Conservation (phyloP, 1,284 basidiomycete genomes). For the Polyporus tsugae region DNA sequence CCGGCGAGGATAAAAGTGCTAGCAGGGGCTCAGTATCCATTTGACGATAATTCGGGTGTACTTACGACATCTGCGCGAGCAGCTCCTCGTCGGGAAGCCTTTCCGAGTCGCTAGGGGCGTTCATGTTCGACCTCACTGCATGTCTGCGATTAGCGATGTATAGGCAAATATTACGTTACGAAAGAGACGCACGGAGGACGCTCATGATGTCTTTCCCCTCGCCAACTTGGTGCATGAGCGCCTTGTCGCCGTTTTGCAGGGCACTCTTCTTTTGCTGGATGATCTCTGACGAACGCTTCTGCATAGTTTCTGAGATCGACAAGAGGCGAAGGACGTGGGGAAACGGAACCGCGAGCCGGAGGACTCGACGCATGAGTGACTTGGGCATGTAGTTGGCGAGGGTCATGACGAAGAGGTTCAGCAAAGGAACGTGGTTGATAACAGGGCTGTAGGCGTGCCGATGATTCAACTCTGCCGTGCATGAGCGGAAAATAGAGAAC, state of each 20-base stretch:
- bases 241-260: conserved; percentile 36
- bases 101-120: conserved; percentile 28
- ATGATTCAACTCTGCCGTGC: not conserved
- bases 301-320: conserved; percentile 48
- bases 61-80: conserved; percentile 38
- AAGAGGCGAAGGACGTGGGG: conserved; percentile 13
- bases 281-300: conserved; percentile 48
- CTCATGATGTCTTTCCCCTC: conserved; percentile 56
- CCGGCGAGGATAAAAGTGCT: conserved; percentile 38
- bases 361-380: conserved; percentile 13
- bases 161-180: not conserved
- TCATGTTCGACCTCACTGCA: conserved; percentile 38
- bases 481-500: not conserved
- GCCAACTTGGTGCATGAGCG: conserved; percentile 35
- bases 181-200: conserved; percentile 42
- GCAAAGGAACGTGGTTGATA: not conserved
- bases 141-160: not conserved
- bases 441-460: not conserved
- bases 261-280: conserved; percentile 47
- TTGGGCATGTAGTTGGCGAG: not conserved
- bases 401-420: not conserved
- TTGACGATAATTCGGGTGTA: not conserved
- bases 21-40: not conserved
- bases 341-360: not conserved
- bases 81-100: conserved; percentile 31